Evolutionary conservation across 495 filamentous ascomycete genomes (phyloP).

Genomic region (Friedmanniomyces simplex): DNA sequence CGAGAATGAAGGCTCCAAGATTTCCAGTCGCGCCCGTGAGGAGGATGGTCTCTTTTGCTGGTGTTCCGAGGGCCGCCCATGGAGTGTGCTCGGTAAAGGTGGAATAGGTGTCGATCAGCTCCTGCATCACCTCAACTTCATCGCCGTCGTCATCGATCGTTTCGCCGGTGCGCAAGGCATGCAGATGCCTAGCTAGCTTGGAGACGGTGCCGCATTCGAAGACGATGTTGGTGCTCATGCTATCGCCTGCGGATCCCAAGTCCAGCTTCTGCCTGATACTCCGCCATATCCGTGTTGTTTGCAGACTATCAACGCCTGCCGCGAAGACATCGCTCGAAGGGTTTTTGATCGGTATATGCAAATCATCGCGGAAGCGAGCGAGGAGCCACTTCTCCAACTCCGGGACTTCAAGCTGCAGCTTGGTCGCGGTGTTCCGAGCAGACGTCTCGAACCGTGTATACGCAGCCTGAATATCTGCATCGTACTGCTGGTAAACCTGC

Average conservation of each 20-base stretch:
- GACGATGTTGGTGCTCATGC: conserved; percentile 21
- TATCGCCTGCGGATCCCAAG: conserved; percentile 4
- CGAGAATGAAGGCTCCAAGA: conserved; percentile 15
- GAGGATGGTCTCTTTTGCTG: conserved; percentile 16
- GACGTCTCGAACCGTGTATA: conserved; percentile 7
- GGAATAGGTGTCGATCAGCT: conserved; percentile 32
- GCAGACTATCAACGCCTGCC: conserved; percentile 23
- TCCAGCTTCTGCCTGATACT: conserved; percentile 14
- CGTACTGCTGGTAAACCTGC: conserved; percentile 22
- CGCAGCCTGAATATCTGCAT: conserved; percentile 16
- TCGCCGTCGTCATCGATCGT: background rate
- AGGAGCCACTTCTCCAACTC: conserved; percentile 12
- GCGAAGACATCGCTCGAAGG: conserved; percentile 22
- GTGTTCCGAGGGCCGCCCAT: background rate
- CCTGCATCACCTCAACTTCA: conserved; percentile 25
- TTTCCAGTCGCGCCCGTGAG: conserved; percentile 25
- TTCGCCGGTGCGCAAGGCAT: conserved; percentile 7
- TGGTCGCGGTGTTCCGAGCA: background rate
- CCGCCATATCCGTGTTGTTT: conserved; percentile 19
- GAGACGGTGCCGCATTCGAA: conserved; percentile 19
- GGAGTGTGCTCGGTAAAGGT: conserved; percentile 19
- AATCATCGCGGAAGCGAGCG: conserved; percentile 2
- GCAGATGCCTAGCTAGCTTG: conserved; percentile 8
- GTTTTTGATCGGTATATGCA: conserved; percentile 2
- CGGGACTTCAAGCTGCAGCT: conserved; percentile 1